Evolutionary conservation across 345 rosid species (phyloP).

Genomic region (Trapa incisa): DNA sequence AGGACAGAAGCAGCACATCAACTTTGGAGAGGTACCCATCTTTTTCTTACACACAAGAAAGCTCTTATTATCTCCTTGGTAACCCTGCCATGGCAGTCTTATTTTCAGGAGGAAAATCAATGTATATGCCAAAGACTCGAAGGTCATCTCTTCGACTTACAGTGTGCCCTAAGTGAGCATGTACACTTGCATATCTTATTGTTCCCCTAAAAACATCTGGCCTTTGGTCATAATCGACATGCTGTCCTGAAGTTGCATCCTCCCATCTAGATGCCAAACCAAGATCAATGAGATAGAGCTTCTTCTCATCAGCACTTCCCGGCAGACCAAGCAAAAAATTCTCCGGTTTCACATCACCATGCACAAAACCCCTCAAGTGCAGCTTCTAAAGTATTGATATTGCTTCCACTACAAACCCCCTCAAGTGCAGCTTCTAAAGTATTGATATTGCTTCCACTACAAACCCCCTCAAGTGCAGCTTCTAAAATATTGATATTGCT

Average conservation of each 20-base stretch:
- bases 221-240: slow-evolving; percentile 91
- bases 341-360: slow-evolving; percentile 95
- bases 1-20: slow-evolving; percentile 89
- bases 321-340: slow-evolving; percentile 85
- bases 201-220: slow-evolving; percentile 98
- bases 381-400: no score
- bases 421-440: no score
- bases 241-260: slow-evolving; percentile 62
- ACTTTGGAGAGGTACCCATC: slow-evolving; percentile 79
- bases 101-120: slow-evolving; percentile 81
- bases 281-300: slow-evolving; percentile 80
- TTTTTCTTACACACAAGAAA: slow-evolving; percentile 95
- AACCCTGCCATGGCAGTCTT: slow-evolving; percentile 96
- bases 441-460: no score
- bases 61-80: slow-evolving; percentile 91
- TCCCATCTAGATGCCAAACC: slow-evolving; percentile 95
- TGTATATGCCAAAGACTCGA: slow-evolving; percentile 87
- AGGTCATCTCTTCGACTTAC: slow-evolving; percentile 93
- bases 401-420: no score
- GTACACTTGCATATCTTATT: slow-evolving; percentile 87
- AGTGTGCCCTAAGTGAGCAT: slow-evolving; percentile 91
- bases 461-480: no score
- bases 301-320: slow-evolving; percentile 74
- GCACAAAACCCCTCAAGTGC: slow-evolving; percentile 53
- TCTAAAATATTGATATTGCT: no score